A percentile compares a stretch with the other conserved stretches of the same genome.
phyloP scores from a whole-genome alignment of 148 eudicot species.

The Nepenthes mirabilis region DNA sequence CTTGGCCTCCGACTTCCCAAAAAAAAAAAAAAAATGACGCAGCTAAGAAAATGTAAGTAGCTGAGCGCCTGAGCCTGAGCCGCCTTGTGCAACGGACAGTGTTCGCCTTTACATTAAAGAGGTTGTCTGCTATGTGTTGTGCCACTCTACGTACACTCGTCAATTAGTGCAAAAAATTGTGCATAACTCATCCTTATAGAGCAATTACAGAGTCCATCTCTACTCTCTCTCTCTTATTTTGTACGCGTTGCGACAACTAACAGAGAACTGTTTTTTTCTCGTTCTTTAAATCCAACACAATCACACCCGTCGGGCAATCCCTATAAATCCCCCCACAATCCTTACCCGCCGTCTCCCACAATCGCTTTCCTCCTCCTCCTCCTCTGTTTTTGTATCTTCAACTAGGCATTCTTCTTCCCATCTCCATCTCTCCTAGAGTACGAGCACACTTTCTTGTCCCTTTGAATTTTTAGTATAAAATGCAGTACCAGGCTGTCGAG shows the following conservation, averaged over 20 bases:
- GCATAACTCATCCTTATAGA: not conserved
- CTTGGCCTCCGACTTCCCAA: too few relatives aligned
- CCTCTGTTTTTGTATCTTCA: too few relatives aligned
- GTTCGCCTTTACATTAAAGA: too few relatives aligned
- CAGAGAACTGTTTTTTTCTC: conserved; percentile 8
- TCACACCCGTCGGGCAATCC: not conserved
- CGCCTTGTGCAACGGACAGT: too few relatives aligned
- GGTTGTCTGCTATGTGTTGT: too few relatives aligned
- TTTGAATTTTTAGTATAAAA: not conserved
- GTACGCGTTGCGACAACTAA: conserved; percentile 40
- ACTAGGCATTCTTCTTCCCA: not conserved
- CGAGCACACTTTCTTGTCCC: not conserved
- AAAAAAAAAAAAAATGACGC: too few relatives aligned
- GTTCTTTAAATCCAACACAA: not conserved
- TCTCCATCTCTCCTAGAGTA: not conserved
- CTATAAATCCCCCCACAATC: not conserved
- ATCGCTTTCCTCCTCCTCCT: too few relatives aligned
- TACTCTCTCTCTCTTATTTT: not conserved
- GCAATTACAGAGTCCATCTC: conserved; percentile 6
- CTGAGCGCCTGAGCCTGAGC: too few relatives aligned
- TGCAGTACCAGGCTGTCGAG: conserved; percentile 6
- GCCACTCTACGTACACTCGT: too few relatives aligned
- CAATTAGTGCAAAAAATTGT: too few relatives aligned
- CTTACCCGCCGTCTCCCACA: too few relatives aligned
- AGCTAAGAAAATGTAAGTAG: too few relatives aligned